Base-by-base conservation (phyloP, 192 early-diverging fungal genomes). In the Pilaira anomala region DNA sequence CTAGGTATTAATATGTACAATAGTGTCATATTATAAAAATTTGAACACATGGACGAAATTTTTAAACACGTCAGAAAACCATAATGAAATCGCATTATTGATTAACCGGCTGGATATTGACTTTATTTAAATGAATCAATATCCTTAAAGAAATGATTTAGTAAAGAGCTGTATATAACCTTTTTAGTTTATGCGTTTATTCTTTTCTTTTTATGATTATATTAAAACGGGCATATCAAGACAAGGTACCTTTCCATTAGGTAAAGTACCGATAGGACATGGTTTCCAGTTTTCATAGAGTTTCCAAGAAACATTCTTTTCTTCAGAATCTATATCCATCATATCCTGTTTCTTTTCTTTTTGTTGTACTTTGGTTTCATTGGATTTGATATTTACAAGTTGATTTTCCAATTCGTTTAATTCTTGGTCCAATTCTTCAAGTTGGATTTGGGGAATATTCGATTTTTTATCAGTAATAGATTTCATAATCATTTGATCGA, bases 231-330 rank as follows among this genome's bases (percentile, higher is more conserved):
- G 46, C 28, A 78, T 49, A 67, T 78, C 76, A 28, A 78, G 51
- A 62, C 48, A 52, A 19, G 76, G 73, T 1, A 78, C 40, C n/a
- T 48, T 44, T 4, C 76, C 76, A 62, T 72, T 60, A 1, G 74
- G 73, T 16, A 78, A 61, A 39, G 68, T 72, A 14, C 76, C 76
- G 9, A 78, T 68, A 5, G 76, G 73, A 62, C 76, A 78, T 14
- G 26, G 16, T 21, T 62, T 65, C 76, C 76, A 78, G 11, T 67
- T 36, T 39, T 61, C 30, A 45, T 62, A 75, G 16, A 75, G n/a
- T 9, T 28, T 29, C 76, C 76, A 78, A 2, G 57, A 48, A 30
- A 33, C 40, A 19, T 18, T 24, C 7, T 45, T 55, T 19, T 25
- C 50, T 0, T 24, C 33, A 21, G 18, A 13, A 55, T 36, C 53